Evolutionary conservation across 352 stramenopile species (phyloP).

Genomic region (Globisporangium barbulae): DNA sequence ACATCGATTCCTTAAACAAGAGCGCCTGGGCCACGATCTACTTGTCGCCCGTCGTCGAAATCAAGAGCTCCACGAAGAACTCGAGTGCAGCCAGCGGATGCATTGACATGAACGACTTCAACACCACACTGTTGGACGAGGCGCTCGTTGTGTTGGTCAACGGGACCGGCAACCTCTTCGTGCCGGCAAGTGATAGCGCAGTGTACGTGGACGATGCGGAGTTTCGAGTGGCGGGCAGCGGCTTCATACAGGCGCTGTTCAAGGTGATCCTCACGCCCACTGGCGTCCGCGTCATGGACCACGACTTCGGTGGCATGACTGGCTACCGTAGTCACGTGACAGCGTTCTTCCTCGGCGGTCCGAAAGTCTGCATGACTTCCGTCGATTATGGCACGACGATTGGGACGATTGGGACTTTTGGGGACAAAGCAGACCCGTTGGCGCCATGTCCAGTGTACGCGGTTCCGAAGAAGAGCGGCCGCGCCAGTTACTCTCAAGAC

Average conservation of each 20-base stretch:
- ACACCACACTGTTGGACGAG: not conserved
- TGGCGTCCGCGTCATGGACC: not conserved
- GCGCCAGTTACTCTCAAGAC: not conserved
- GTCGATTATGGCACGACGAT: not conserved
- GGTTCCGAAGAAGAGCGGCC: not conserved
- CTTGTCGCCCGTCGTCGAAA: not conserved
- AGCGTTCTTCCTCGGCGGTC: not conserved
- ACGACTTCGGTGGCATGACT: not conserved
- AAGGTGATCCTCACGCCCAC: not conserved
- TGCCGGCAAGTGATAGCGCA: not conserved
- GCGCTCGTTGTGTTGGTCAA: constrained; percentile 1
- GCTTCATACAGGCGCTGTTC: constrained; percentile 1
- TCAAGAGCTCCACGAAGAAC: constrained; percentile 1
- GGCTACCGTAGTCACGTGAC: not conserved
- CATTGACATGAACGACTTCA: not conserved
- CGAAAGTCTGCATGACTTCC: not conserved
- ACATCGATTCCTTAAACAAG: not conserved
- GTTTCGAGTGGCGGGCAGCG: not conserved
- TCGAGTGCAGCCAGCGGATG: not conserved
- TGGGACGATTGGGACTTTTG: not conserved
- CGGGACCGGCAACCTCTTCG: constrained; percentile 4
- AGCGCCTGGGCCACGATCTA: not conserved
- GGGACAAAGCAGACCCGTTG: not conserved
- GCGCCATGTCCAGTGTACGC: not conserved
- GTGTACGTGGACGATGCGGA: not conserved